Conservation (phyloP, 495 filamentous ascomycete genomes). For the Podospora comata region DNA sequence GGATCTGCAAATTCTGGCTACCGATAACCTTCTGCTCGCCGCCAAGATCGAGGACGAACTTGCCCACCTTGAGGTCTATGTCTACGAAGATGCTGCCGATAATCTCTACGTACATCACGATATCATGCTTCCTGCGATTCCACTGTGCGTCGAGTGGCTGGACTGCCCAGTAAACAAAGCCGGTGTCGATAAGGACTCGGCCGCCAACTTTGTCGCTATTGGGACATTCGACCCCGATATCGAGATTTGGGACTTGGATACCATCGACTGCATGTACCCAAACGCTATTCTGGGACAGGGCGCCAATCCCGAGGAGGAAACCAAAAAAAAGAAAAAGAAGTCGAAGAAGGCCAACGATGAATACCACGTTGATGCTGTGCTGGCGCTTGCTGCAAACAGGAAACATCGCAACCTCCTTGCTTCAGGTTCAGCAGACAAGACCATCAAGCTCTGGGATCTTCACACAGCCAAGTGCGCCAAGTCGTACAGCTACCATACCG, state of each 20-base stretch:
- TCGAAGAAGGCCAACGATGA: slow-evolving; percentile 81
- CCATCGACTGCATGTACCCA: slow-evolving; percentile 94
- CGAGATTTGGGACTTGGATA: slow-evolving; percentile 96
- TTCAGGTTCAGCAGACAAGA: slow-evolving; percentile 92
- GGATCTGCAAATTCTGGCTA: slow-evolving; percentile 87
- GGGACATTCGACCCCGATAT: slow-evolving; percentile 98
- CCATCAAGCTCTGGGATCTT: slow-evolving; percentile 96
- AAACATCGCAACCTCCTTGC: slow-evolving; percentile 93
- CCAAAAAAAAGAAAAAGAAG: slow-evolving; percentile 79
- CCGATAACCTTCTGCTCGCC: slow-evolving; percentile 86
- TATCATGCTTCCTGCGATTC: slow-evolving; percentile 97
- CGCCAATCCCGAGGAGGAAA: slow-evolving; percentile 49
- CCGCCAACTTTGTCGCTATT: slow-evolving; percentile 86
- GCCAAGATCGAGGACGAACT: slow-evolving; percentile 96
- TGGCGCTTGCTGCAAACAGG: slow-evolving; percentile 86
- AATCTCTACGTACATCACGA: slow-evolving; percentile 99
- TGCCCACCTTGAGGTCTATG: slow-evolving; percentile 92
- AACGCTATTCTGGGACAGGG: slow-evolving; percentile 93
- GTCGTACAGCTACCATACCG: slow-evolving; percentile 86
- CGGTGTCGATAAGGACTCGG: slow-evolving; percentile 52
- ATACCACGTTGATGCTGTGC: slow-evolving; percentile 90
- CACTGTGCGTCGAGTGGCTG: slow-evolving; percentile 92
- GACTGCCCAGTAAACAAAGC: slow-evolving; percentile 77
- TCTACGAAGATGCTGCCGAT: slow-evolving; percentile 90
- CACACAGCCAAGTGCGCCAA: slow-evolving; percentile 87